Conservation (phyloP, 2,329 filamentous ascomycete species). For the Cladobotryum mycophilum region DNA sequence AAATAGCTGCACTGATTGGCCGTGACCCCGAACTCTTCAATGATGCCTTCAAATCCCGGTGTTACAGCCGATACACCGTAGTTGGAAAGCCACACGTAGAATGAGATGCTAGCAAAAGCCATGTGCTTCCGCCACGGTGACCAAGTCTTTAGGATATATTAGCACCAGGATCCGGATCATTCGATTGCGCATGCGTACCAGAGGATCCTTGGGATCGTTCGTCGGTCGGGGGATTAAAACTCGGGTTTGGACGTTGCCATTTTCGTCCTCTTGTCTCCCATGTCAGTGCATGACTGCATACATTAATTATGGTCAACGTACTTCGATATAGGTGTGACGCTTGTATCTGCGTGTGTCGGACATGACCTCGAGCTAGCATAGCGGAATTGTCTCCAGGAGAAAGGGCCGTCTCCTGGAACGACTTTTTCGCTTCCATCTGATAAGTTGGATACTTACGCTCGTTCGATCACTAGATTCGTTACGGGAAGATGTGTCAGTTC, state of each 20-base stretch:
- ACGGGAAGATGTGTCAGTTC: too few species aligned
- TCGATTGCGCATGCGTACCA: not conserved
- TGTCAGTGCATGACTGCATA: not conserved
- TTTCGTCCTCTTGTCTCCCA: not conserved
- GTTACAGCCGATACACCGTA: not conserved
- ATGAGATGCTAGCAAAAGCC: not conserved
- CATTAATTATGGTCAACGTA: not conserved
- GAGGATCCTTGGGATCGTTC: not conserved
- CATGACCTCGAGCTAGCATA: not conserved
- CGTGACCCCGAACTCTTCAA: not conserved
- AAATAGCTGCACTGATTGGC: constrained; percentile 1
- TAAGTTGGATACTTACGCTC: too few species aligned
- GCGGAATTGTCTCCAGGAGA: too few species aligned
- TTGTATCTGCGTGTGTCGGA: not conserved
- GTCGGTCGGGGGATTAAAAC: constrained; percentile 1
- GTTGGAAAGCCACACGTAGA: constrained; percentile 2
- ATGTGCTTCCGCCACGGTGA: constrained; percentile 1
- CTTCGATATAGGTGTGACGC: not conserved
- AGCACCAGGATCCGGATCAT: not conserved
- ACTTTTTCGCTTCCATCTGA: too few species aligned
- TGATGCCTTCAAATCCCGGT: not conserved
- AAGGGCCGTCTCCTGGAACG: too few species aligned
- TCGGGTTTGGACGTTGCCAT: not conserved
- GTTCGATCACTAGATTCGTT: too few species aligned
- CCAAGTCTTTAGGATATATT: not conserved